phyloP scores from a whole-genome alignment of 345 rosid genomes.

The Eucalyptus polyanthemos region DNA sequence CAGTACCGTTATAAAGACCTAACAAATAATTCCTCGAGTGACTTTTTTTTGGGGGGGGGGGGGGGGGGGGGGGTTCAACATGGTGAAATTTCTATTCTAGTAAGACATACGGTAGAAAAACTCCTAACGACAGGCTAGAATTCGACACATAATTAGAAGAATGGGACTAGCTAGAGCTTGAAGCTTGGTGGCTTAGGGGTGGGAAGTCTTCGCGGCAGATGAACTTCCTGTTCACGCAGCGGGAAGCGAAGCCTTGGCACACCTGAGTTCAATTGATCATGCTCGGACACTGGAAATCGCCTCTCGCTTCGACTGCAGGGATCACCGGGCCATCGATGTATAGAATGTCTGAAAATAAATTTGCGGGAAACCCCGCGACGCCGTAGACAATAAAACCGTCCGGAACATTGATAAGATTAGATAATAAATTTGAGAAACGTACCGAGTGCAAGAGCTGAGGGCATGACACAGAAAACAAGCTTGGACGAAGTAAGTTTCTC shows the following conservation, averaged over 20 bases:
- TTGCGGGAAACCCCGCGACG: background rate
- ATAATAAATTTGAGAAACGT: background rate
- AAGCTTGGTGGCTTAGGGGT: background rate
- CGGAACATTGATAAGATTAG: background rate
- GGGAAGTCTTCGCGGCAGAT: background rate
- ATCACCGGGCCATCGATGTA: background rate
- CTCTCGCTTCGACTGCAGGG: background rate
- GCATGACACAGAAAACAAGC: background rate
- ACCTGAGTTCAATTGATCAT: background rate
- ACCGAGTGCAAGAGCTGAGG: background rate
- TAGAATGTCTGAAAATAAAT: background rate
- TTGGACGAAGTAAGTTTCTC: background rate
- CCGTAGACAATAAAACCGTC: background rate
- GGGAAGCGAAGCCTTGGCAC: background rate
- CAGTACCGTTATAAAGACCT: too few species aligned
- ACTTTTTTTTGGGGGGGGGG: too few species aligned
- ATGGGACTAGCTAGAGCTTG: background rate
- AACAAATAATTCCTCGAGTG: too few species aligned
- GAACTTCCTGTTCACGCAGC: background rate
- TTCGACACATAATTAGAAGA: background rate
- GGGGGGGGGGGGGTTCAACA: too few species aligned
- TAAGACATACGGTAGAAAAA: too few species aligned
- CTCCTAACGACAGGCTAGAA: background rate
- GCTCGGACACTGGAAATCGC: background rate
- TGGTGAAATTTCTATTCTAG: too few species aligned